These are phyloP conservation scores for Neurospora hispaniola DNA, from an alignment of 495 filamentous ascomycete genomes.

Conservation along the genomic window DNA sequence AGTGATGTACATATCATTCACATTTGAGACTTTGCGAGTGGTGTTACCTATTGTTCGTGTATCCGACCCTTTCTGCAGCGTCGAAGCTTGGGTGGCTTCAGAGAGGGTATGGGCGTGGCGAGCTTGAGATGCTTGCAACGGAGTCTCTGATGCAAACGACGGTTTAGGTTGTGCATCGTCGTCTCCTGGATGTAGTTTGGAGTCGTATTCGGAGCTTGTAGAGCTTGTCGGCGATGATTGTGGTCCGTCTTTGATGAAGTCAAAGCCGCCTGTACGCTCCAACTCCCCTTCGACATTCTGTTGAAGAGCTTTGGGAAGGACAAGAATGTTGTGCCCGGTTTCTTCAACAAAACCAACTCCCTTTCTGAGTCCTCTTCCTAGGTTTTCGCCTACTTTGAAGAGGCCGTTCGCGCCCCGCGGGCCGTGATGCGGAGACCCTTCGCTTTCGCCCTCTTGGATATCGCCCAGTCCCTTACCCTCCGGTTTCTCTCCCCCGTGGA, in stretches of 20 bases:
- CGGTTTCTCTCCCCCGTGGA: conserved; percentile 36
- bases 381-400: conserved; percentile 25
- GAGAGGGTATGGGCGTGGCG: conserved; percentile 27
- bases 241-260: conserved; percentile 19
- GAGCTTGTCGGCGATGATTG: conserved; percentile 14
- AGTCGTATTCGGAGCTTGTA: conserved; percentile 14
- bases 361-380: conserved; percentile 30
- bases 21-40: conserved; percentile 30
- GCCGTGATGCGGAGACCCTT: conserved; percentile 8
- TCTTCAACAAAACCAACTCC: conserved; percentile 37
- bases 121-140: conserved; percentile 11
- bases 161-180: conserved; percentile 18
- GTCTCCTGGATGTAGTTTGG: background rate
- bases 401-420: conserved; percentile 18
- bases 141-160: conserved; percentile 24
- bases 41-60: conserved; percentile 30
- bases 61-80: conserved; percentile 20
- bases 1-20: conserved; percentile 32
- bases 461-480: conserved; percentile 13
- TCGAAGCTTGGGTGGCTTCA: conserved; percentile 22
- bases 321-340: conserved; percentile 11
- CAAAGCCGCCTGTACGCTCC: conserved; percentile 45
- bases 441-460: conserved; percentile 21
- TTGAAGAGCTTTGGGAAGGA: conserved; percentile 37
- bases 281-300: conserved; percentile 51